Evolutionary conservation across 768 basidiomycete genomes (phyloP), one percentile per base, ranked within the genome.

Genomic region (Lactarius hengduanensis): DNA sequence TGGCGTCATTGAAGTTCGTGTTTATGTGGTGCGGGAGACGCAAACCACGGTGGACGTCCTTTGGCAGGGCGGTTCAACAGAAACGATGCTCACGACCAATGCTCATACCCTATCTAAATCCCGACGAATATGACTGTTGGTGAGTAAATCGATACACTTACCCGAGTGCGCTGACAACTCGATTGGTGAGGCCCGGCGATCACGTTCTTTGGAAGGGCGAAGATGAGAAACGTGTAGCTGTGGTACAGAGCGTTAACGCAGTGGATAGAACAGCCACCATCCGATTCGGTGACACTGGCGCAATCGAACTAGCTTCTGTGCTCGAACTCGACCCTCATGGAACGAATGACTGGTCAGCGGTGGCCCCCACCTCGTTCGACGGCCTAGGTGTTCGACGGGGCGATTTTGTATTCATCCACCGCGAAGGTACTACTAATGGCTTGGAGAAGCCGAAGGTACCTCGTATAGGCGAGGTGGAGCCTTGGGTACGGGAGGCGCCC

Each of bases 71-170:
- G 94, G 94, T 28, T 82, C 79, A 22, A 78, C 75, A 58, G 90
- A 94, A 76, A 82, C 78, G 3, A 62, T 89, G 45, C 81, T 77
- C 55, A 83, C 92, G 28, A 83, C 80, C 11, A 82, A 86, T n/a
- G 26, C 77, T 96, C 22, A 86, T 95, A 53, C 94, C 93, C 3
- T 90, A 96, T 73, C 74, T 90, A 60, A 92, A 92, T 67, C 85
- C 93, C 11, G 95, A 96, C 75, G 95, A 97, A 77, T 92, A 91
- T 74, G 95, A 94, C 74, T 92, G 89, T 75, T 95, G 91, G 91
- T 91, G 70, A 72, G 88, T 76, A 10, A 40, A 11, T 32, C 43
- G 45, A 40, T 34, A 1, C 20, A 22, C 15, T 28, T 22, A 15
- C 34, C 20, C 10, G 15, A 38, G 16, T 50, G 28, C 13, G 18